phyloP scores from a whole-genome alignment of 2,329 filamentous ascomycete species.

The Helotiales sp. region DNA sequence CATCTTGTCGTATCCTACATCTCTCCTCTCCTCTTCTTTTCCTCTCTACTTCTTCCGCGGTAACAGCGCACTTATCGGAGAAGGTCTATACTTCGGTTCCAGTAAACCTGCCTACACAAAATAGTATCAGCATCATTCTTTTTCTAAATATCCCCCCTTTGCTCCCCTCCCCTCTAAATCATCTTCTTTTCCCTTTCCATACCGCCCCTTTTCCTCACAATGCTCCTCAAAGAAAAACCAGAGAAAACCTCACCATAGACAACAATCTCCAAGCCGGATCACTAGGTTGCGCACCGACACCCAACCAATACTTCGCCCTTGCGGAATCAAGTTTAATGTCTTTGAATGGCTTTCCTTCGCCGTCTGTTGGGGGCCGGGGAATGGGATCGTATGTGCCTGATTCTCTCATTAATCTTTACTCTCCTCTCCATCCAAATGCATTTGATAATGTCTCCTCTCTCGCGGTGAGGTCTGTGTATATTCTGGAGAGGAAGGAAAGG shows the following conservation, averaged over 20 bases:
- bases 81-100: constrained; percentile 34
- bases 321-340: constrained; percentile 83
- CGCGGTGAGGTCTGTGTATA: too few relatives aligned
- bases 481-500: too few relatives aligned
- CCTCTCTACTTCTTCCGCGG: neutral
- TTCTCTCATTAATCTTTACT: constrained; percentile 1
- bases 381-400: constrained; percentile 67
- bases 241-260: constrained; percentile 61
- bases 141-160: neutral
- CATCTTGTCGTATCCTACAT: neutral
- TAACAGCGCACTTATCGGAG: too few relatives aligned
- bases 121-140: neutral
- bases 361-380: constrained; percentile 60
- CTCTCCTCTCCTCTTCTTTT: neutral
- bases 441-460: too few relatives aligned
- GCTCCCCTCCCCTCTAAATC: neutral
- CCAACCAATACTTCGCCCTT: constrained; percentile 91
- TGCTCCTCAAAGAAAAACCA: neutral
- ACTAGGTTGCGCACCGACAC: constrained; percentile 92
- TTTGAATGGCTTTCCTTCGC: constrained; percentile 74
- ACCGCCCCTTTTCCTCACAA: neutral
- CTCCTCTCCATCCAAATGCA: neutral
- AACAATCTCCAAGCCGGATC: constrained; percentile 87
- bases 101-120: constrained; percentile 32
- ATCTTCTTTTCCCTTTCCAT: neutral